A percentile compares a stretch with the other conserved stretches of the same genome.
Conservation (phyloP, 768 basidiomycete species). For the Tulasnella calospora region DNA sequence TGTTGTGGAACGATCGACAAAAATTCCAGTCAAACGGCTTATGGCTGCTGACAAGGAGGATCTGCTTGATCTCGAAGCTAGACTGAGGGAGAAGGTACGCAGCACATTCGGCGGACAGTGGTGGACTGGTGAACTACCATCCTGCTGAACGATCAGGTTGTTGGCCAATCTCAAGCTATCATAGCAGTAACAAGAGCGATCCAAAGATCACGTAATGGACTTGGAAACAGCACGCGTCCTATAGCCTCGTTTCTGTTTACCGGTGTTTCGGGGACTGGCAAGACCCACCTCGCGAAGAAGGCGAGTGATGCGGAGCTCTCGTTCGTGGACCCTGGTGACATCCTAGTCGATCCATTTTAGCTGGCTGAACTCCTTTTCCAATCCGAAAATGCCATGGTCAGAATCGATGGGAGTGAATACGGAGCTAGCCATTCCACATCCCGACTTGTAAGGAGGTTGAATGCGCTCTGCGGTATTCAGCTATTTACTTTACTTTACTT, state of each 20-base stretch:
- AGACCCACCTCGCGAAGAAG: slow-evolving; percentile 86
- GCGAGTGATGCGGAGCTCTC: slow-evolving; percentile 77
- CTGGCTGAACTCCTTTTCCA: slow-evolving; percentile 86
- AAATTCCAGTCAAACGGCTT: slow-evolving; percentile 80
- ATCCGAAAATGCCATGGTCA: slow-evolving; percentile 84
- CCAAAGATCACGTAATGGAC: slow-evolving; percentile 81
- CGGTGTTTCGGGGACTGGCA: slow-evolving; percentile 83
- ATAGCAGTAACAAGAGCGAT: slow-evolving; percentile 92
- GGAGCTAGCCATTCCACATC: slow-evolving; percentile 74
- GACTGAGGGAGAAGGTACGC: slow-evolving; percentile 62
- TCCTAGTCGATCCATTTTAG: slow-evolving; percentile 37
- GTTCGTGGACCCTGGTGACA: too few species aligned
- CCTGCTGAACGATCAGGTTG: slow-evolving; percentile 30
- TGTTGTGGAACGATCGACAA: slow-evolving; percentile 90
- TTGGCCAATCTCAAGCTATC: slow-evolving; percentile 88
- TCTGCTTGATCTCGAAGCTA: slow-evolving; percentile 41
- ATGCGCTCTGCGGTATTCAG: too few species aligned
- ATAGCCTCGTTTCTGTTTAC: slow-evolving; percentile 91
- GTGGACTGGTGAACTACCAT: too few species aligned
- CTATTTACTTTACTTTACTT: too few species aligned
- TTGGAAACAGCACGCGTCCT: slow-evolving; percentile 77
- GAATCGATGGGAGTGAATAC: slow-evolving; percentile 89
- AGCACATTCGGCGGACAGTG: too few species aligned
- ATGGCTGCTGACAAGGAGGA: slow-evolving; percentile 88
- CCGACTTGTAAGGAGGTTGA: slow-evolving; percentile 35